Evolutionary conservation across 768 basidiomycete species (phyloP), one percentile per base, ranked within the genome.

Genomic region (Amanita muscaria): DNA sequence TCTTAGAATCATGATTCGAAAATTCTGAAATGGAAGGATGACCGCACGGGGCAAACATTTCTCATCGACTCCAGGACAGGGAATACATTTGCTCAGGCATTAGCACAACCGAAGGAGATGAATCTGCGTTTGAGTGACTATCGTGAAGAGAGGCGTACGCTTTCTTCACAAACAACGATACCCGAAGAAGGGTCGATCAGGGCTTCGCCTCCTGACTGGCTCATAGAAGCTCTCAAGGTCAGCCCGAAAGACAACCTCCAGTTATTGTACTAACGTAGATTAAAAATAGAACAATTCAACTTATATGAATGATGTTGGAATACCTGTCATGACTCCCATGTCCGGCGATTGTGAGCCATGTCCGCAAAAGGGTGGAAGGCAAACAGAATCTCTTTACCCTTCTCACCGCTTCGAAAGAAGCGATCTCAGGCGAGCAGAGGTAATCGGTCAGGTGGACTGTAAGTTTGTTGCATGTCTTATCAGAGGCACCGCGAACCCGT

Each of bases 391-490:
- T 8, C 14, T 14, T 22, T 35, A 23, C 5, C 36, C 33, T 19
- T 47, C 18, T 39, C 40, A 9, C 49, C 51, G 44, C 19, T 44
- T 33, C 40, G 44, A 12, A 40, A 74, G 72, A 50, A 62, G 66
- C 21, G 77, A 81, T 48, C 69, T 98, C 29, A 57, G 53, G 15
- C 55, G 60, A 21, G 83, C 83, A 19, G 58, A 58, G 41, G 72
- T 91, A 39, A 72, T 98, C 40, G 76, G 74, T 47, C 96, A 99
- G 58, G 78, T 98, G 35, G 96, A 98, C 61, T 62, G 68, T 49
- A 99, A 97, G 64, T 98, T 93, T 59, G 76, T 98, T 51, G 84
- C 80, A 22, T 92, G 90, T 59, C 60, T 76, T 19, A 60, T 85
- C 46, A 56, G 64, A 46, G 56, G 57, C 37, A 53, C 50, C 35